Evolutionary conservation across 202 grass and related monocot genomes (phyloP).

Genomic region (Miscanthus sacchariflorus): DNA sequence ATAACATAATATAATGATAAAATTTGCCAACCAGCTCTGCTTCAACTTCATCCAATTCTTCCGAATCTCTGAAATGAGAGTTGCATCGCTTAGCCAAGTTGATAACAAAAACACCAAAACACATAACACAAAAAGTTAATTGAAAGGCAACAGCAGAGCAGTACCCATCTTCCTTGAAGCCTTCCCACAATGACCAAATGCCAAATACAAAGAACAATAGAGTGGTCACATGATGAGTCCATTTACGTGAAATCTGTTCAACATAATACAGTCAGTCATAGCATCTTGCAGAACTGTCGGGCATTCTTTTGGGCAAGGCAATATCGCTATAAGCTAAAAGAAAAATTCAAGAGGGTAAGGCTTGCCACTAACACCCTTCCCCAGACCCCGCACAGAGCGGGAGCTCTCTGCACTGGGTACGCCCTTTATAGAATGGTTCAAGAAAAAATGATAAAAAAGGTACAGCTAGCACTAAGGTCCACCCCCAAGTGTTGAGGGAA

Average conservation of each 20-base stretch:
- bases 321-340: background rate
- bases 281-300: background rate
- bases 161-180: conserved; percentile 89
- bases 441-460: background rate
- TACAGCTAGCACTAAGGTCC: background rate
- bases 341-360: background rate
- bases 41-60: conserved; percentile 95
- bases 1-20: conserved; percentile 36
- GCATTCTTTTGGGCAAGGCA: background rate
- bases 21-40: conserved; percentile 76
- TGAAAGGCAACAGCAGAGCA: conserved; percentile 20
- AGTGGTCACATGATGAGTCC: conserved; percentile 95
- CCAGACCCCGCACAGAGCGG: no score
- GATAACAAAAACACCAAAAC: conserved; percentile 43
- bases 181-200: conserved; percentile 97
- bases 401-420: no score
- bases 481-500: background rate
- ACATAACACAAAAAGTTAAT: conserved; percentile 29
- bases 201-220: conserved; percentile 91
- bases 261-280: conserved; percentile 37
- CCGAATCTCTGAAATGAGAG: conserved; percentile 61
- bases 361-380: no score
- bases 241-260: conserved; percentile 94
- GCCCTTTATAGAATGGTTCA: background rate
- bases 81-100: conserved; percentile 15